Evolutionary conservation across 2,329 filamentous ascomycete genomes (phyloP).

Genomic region (Fusarium nurragi): DNA sequence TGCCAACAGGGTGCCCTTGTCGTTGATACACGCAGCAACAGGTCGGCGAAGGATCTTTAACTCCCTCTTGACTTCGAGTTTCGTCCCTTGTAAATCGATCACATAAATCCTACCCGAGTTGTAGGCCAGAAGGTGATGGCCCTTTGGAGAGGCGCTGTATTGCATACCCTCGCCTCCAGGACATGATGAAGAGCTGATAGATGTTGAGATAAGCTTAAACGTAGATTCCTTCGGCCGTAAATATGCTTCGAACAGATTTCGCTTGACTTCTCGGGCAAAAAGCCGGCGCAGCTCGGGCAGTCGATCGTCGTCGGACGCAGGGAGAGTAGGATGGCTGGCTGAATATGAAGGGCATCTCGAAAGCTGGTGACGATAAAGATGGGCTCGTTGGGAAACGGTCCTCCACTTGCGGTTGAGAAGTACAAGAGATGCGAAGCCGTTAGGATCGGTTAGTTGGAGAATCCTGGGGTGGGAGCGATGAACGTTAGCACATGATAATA

Average conservation of each 20-base stretch:
- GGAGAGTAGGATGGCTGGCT: conserved; percentile 57
- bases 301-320: conserved; percentile 56
- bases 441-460: conserved; percentile 66
- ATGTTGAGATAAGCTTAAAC: conserved; percentile 83
- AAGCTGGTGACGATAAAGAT: conserved; percentile 71
- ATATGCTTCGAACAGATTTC: conserved; percentile 81
- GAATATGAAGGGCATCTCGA: conserved; percentile 68
- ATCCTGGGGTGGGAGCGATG: conserved; percentile 58
- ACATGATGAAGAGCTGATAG: conserved; percentile 83
- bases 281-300: conserved; percentile 69
- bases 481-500: conserved; percentile 30
- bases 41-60: conserved; percentile 82
- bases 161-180: conserved; percentile 87
- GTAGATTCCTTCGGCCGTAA: conserved; percentile 74
- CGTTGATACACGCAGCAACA: conserved; percentile 78
- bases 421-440: conserved; percentile 72
- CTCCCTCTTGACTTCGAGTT: conserved; percentile 75
- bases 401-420: conserved; percentile 74
- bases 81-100: conserved; percentile 70
- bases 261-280: conserved; percentile 76
- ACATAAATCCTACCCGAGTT: conserved; percentile 88
- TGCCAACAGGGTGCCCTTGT: conserved; percentile 79
- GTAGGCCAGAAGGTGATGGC: conserved; percentile 79
- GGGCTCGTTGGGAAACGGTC: conserved; percentile 68
- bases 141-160: conserved; percentile 80